Evolutionary conservation across 1,284 basidiomycete genomes (phyloP), one percentile per base, ranked within the genome.

Genomic region (Pyrrhoderma lamaoense): DNA sequence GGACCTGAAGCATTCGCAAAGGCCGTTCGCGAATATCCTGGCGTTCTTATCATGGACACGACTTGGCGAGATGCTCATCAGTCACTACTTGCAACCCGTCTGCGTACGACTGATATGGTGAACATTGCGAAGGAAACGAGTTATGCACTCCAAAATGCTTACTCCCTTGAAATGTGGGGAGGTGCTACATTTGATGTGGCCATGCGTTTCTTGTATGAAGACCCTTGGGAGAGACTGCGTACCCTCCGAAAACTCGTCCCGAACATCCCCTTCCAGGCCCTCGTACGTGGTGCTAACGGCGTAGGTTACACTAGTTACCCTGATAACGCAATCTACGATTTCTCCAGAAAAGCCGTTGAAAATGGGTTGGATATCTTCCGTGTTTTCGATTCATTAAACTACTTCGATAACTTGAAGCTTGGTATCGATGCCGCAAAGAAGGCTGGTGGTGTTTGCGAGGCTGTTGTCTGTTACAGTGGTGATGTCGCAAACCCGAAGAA

Each of bases 31-130:
- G 88, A 87, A 59, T 99, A 99, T 72, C 92, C 92, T 51, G 96
- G 96, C 57, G 88, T 85, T 40, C 79, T 93, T 57, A 93, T 94
- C 70, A 94, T 94, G 92, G 93, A 97, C 74, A 99, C 95, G 46
- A 99, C 95, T 8, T 99, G 96, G 95, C 89, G 96, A 69, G 96
- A 99, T 67, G 96, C 96, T 43, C 96, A 99, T 70, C 96, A 99
- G 70, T 96, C 93, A 46, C 77, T 99, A 45, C 82, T 99, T 56
- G 96, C 96, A 44, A 99, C 96, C 31, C 89, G 96, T 60, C 77
- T 99, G 58, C 85, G 96, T 60, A 99, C 96, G 18, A 84, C 91
- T 60, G 96, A 99, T 66, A 98, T 99, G 83, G 89, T 87, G 63
- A 98, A 98, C 74, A 97, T 99, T 60, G 96, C 96, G 56, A 97